Percentiles rank a stretch among this genome's conserved stretches.
phyloP scores from a whole-genome alignment of 345 rosid species.

The Pistacia vera region DNA sequence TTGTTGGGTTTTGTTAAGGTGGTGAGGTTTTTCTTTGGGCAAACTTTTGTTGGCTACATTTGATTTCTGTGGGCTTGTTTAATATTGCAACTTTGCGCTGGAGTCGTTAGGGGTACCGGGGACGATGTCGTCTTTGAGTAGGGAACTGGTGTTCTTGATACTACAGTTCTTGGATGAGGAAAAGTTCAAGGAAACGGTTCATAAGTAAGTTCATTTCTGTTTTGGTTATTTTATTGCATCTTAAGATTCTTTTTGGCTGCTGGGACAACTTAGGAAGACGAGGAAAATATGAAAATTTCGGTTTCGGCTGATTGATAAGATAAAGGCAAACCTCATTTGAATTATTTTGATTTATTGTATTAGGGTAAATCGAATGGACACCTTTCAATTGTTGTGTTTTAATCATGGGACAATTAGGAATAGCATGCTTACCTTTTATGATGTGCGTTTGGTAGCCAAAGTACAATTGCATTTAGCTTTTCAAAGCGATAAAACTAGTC shows the following conservation, averaged over 20 bases:
- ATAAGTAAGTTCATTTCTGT: conserved; percentile 45
- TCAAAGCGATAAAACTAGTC: neutral
- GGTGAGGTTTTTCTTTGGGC: conserved; percentile 6
- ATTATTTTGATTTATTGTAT: neutral
- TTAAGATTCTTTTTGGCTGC: conserved; percentile 3
- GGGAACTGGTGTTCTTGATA: conserved; percentile 67
- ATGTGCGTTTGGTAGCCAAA: conserved; percentile 1
- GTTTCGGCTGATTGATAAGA: neutral
- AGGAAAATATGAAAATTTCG: neutral
- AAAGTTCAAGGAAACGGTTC: conserved; percentile 62
- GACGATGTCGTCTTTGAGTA: conserved; percentile 67
- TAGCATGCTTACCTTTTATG: neutral
- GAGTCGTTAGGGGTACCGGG: conserved; percentile 48
- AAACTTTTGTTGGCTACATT: conserved; percentile 9
- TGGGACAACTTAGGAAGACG: neutral
- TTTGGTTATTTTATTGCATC: neutral
- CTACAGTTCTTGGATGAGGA: conserved; percentile 70
- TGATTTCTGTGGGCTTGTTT: conserved; percentile 13
- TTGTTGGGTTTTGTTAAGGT: conserved; percentile 6
- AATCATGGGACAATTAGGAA: neutral
- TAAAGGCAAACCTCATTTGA: neutral
- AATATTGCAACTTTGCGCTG: conserved; percentile 36
- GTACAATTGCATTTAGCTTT: neutral
- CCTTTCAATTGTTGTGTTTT: neutral
- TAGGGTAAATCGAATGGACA: neutral